A percentile compares a stretch with the other conserved stretches of the same genome.
Evolutionary conservation across 2,329 filamentous ascomycete genomes (phyloP).

Genomic region (Epichloe coenophiala): DNA sequence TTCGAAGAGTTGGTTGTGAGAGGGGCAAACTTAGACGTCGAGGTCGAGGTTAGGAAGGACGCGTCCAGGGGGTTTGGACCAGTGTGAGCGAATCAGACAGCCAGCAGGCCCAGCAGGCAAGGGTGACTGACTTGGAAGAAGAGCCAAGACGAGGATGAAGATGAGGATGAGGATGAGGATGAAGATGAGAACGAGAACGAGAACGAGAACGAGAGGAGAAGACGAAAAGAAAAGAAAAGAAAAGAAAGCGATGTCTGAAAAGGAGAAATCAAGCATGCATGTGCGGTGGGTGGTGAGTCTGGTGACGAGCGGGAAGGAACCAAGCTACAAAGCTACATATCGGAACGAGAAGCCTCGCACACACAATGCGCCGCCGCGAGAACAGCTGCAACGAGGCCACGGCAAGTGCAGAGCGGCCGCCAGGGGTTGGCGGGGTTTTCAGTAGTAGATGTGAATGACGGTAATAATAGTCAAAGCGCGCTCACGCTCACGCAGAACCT

Average conservation of each 20-base stretch:
- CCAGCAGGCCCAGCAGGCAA: not conserved
- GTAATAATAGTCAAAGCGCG: not conserved
- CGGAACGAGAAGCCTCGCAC: no score
- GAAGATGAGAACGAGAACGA: no score
- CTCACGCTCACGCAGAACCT: not conserved
- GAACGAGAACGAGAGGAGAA: not conserved
- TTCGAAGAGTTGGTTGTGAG: not conserved
- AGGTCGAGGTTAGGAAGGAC: not conserved
- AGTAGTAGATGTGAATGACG: not conserved
- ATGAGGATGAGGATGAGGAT: no score
- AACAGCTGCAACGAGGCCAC: no score
- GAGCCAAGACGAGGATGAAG: not conserved
- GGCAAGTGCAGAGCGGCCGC: no score
- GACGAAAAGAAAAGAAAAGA: not conserved
- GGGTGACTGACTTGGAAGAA: not conserved
- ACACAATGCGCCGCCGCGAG: no score
- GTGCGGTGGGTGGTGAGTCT: not conserved
- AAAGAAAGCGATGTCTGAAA: not conserved
- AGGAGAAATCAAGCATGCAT: not conserved
- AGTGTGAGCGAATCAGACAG: not conserved
- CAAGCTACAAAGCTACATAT: not conserved
- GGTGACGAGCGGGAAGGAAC: constrained; percentile 2
- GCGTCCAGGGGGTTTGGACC: not conserved
- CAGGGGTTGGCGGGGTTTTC: constrained; percentile 2
- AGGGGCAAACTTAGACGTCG: not conserved